A percentile compares a stretch with the other conserved stretches of the same genome.
These are phyloP conservation scores for Suillus subaureus DNA, from an alignment of 768 basidiomycete species.

Conservation along the genomic window DNA sequence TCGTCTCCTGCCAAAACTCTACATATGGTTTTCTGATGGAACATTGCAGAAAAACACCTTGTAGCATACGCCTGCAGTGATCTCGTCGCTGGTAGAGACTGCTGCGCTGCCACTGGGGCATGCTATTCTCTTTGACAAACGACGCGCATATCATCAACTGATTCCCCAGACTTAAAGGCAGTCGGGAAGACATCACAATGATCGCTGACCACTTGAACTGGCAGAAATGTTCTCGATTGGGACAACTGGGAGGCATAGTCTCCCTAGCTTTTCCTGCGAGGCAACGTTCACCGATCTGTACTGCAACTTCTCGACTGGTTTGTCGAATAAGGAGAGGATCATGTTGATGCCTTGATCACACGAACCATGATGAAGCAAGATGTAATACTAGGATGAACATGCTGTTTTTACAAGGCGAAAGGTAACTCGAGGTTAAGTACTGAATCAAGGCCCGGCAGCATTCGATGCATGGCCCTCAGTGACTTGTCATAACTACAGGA, in stretches of 20 bases:
- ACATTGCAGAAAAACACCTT: slow-evolving; percentile 31
- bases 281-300: slow-evolving; percentile 30
- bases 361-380: not conserved
- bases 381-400: slow-evolving; percentile 17
- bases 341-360: not conserved
- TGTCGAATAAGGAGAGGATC: slow-evolving; percentile 5
- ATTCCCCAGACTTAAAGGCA: slow-evolving; percentile 36
- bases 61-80: slow-evolving; percentile 58
- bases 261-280: slow-evolving; percentile 37
- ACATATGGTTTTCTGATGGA: slow-evolving; percentile 13
- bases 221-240: slow-evolving; percentile 54
- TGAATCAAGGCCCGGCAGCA: slow-evolving; percentile 33
- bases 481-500: slow-evolving; percentile 29
- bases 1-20: slow-evolving; percentile 30
- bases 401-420: slow-evolving; percentile 46
- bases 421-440: slow-evolving; percentile 56
- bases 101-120: slow-evolving; percentile 62
- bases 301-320: slow-evolving; percentile 41
- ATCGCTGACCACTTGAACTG: slow-evolving; percentile 53
- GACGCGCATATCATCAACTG: not conserved
- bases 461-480: slow-evolving; percentile 48
- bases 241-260: slow-evolving; percentile 56
- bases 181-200: slow-evolving; percentile 43
- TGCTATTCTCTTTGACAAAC: slow-evolving; percentile 3
- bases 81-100: slow-evolving; percentile 60